Percentiles rank a stretch among this genome's conserved stretches.
phyloP scores from a whole-genome alignment of 176 grass and related monocot species.

The Eleusine coracana region DNA sequence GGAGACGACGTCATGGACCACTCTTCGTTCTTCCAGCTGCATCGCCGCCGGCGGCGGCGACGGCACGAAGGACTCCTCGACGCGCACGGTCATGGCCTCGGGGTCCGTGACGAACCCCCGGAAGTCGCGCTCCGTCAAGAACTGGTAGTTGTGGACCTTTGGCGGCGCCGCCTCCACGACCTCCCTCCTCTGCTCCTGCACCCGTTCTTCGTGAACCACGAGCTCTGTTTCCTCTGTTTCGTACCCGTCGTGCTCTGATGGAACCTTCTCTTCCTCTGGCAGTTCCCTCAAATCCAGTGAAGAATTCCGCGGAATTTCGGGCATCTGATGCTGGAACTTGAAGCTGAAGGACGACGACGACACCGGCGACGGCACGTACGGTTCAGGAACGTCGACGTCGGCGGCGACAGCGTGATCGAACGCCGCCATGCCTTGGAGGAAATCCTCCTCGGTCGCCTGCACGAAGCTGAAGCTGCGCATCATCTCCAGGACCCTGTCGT shows the following conservation, averaged over 20 bases:
- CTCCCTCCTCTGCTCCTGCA: slow-evolving; percentile 12
- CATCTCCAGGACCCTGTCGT: slow-evolving; percentile 51
- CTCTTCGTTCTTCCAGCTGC: slow-evolving; percentile 23
- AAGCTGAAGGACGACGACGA: slow-evolving; percentile 54
- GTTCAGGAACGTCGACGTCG: neutral
- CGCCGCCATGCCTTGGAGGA: neutral
- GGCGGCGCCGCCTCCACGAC: neutral
- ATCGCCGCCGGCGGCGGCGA: neutral
- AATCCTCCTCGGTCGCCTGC: slow-evolving; percentile 39
- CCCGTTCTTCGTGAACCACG: neutral
- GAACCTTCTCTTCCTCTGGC: slow-evolving; percentile 11
- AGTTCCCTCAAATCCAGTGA: neutral
- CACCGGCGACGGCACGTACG: neutral
- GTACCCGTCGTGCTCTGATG: neutral
- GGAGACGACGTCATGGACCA: slow-evolving; percentile 8
- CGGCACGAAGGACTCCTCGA: slow-evolving; percentile 57
- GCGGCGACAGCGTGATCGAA: neutral
- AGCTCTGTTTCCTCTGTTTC: slow-evolving; percentile 48
- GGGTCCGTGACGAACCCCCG: slow-evolving; percentile 68
- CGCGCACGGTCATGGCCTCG: slow-evolving; percentile 67
- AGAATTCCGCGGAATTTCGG: slow-evolving; percentile 2
- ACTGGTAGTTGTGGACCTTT: slow-evolving; percentile 53
- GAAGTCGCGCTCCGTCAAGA: slow-evolving; percentile 75
- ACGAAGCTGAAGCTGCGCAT: slow-evolving; percentile 63
- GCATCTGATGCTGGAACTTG: slow-evolving; percentile 69